phyloP scores from a whole-genome alignment of 1,284 basidiomycete genomes.

The Cryptococcus deneoformans region DNA sequence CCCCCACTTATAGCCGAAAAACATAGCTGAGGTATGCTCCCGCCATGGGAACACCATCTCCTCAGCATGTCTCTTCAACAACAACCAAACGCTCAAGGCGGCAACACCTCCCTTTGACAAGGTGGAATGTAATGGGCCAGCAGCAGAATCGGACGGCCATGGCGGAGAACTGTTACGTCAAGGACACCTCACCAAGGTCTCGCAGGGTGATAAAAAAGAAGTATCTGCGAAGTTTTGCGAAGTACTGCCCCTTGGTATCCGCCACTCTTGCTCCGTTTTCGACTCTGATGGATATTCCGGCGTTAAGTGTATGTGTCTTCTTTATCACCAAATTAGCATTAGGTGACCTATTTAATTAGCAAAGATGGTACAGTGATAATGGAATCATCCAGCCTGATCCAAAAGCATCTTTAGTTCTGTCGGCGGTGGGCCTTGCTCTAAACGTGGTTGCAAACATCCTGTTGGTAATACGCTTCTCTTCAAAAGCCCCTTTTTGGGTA shows the following conservation, averaged over 20 bases:
- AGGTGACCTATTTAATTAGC: constrained; percentile 17
- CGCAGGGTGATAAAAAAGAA: too few species aligned
- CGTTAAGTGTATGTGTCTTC: constrained; percentile 38
- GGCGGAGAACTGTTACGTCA: too few species aligned
- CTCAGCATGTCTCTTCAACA: too few species aligned
- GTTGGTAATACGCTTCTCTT: constrained; percentile 50
- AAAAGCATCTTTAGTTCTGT: constrained; percentile 43
- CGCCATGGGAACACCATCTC: too few species aligned
- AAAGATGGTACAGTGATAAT: constrained; percentile 46
- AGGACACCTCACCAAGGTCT: too few species aligned
- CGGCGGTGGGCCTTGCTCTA: constrained; percentile 47
- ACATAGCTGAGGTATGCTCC: too few species aligned
- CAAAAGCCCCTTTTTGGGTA: constrained; percentile 31
- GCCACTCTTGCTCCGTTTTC: constrained; percentile 50
- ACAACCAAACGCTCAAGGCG: too few species aligned
- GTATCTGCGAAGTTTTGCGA: constrained; percentile 19
- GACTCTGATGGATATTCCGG: constrained; percentile 52
- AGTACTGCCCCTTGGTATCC: constrained; percentile 45
- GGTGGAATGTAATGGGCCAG: too few species aligned
- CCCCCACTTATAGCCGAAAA: too few species aligned
- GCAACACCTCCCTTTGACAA: too few species aligned
- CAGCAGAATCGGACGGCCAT: too few species aligned
- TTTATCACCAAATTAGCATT: background rate
- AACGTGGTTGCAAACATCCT: constrained; percentile 52
- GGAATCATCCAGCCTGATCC: constrained; percentile 38